Conservation (phyloP, 106 monocot species). For the Hemerocallis citrina region DNA sequence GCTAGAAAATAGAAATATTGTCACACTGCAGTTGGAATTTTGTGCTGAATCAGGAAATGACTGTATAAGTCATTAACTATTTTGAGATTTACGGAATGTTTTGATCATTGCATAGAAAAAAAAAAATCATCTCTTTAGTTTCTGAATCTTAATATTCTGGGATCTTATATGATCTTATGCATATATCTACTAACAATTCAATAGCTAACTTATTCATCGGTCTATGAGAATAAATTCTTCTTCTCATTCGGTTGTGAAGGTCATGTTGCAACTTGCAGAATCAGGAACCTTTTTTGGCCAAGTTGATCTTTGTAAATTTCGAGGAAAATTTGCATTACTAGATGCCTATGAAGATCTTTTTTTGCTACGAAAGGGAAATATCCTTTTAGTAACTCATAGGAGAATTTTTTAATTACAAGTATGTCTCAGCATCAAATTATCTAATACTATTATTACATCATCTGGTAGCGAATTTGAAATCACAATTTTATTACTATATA, state of each 20-base stretch:
- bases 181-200: background rate
- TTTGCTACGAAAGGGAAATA: conserved; percentile 79
- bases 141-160: too few relatives aligned
- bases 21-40: too few relatives aligned
- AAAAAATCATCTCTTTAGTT: too few relatives aligned
- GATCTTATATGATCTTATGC: too few relatives aligned
- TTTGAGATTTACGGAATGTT: too few relatives aligned
- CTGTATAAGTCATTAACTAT: too few relatives aligned
- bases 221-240: background rate
- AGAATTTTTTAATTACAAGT: conserved; percentile 83
- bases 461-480: background rate
- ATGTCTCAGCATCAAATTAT: conserved; percentile 9
- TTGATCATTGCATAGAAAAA: too few relatives aligned
- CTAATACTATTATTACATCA: background rate
- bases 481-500: background rate
- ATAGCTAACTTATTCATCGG: background rate
- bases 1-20: too few relatives aligned
- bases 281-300: conserved; percentile 89
- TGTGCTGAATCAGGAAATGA: too few relatives aligned
- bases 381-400: conserved; percentile 76
- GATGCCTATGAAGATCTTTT: conserved; percentile 99
- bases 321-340: conserved; percentile 92
- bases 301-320: conserved; percentile 95
- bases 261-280: conserved; percentile 88
- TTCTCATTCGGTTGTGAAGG: conserved; percentile 37